phyloP scores from a whole-genome alignment of 164 flowering plant species.

The Berberis thunbergii region DNA sequence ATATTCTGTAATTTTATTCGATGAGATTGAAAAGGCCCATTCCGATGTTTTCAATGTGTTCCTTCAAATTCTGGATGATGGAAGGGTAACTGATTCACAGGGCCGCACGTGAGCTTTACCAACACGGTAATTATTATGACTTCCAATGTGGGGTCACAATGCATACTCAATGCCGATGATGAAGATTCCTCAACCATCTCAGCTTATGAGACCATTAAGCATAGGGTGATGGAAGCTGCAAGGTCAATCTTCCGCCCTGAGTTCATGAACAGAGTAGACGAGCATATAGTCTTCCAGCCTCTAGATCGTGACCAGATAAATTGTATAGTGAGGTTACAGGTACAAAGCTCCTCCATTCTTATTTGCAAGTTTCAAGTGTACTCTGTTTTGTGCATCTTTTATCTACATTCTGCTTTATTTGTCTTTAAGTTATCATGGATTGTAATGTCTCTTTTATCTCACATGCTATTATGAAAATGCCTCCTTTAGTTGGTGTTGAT shows the following conservation, averaged over 20 bases:
- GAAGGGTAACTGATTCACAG: slow-evolving; percentile 93
- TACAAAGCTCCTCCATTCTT: slow-evolving; percentile 12
- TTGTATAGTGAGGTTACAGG: slow-evolving; percentile 84
- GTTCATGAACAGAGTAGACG: slow-evolving; percentile 97
- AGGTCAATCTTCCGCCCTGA: slow-evolving; percentile 90
- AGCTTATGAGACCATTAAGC: slow-evolving; percentile 73
- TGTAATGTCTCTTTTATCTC: too few species aligned
- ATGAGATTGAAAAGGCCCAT: slow-evolving; percentile 98
- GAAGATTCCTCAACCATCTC: slow-evolving; percentile 35
- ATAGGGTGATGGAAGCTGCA: slow-evolving; percentile 91
- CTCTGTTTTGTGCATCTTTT: too few species aligned
- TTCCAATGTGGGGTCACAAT: slow-evolving; percentile 96
- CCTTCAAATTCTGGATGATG: slow-evolving; percentile 97
- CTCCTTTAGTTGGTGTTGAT: too few species aligned
- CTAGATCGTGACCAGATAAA: slow-evolving; percentile 76
- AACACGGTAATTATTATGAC: slow-evolving; percentile 96
- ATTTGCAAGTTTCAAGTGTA: too few species aligned
- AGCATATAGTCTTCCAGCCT: slow-evolving; percentile 95
- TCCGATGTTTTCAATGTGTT: slow-evolving; percentile 90
- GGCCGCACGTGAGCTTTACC: slow-evolving; percentile 97
- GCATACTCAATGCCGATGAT: slow-evolving; percentile 69
- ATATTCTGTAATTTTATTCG: slow-evolving; percentile 83
- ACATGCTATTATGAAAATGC: too few species aligned
- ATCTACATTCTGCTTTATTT: too few species aligned
- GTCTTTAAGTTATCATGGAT: too few species aligned